Evolutionary conservation across 2,329 filamentous ascomycete genomes (phyloP).

Genomic region (Penicillium sp.): DNA sequence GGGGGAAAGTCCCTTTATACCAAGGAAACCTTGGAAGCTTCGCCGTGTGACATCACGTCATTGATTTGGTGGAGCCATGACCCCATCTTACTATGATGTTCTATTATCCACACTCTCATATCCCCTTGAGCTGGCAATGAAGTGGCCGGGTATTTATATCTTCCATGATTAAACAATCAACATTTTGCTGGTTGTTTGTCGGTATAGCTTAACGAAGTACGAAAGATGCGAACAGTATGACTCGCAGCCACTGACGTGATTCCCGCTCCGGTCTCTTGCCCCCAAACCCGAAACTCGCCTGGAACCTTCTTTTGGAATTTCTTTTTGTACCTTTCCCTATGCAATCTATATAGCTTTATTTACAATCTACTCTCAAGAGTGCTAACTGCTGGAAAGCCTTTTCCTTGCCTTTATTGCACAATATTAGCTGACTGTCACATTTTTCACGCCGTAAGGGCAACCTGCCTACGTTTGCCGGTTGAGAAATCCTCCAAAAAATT

Average conservation of each 20-base stretch:
- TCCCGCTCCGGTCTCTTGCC: not conserved
- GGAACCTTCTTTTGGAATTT: not conserved
- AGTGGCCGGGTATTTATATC: not conserved
- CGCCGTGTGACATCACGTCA: constrained; percentile 35
- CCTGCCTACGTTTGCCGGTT: constrained; percentile 18
- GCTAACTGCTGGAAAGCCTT: not conserved
- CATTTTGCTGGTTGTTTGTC: not conserved
- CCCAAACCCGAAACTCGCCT: too few relatives aligned
- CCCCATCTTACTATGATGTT: not conserved
- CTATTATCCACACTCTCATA: not conserved
- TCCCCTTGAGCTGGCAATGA: not conserved
- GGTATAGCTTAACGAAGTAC: not conserved
- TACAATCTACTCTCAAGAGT: not conserved
- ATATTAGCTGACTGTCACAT: not conserved
- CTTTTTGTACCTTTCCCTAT: not conserved
- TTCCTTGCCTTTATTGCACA: not conserved
- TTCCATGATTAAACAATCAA: too few relatives aligned
- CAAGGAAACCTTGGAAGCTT: constrained; percentile 17
- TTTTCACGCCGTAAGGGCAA: not conserved
- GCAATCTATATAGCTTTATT: not conserved
- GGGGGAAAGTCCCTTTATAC: constrained; percentile 23
- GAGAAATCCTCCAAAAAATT: constrained; percentile 39
- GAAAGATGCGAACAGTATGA: not conserved
- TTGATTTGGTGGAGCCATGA: constrained; percentile 22
- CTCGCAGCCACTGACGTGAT: constrained; percentile 15